These are phyloP conservation scores for Tephrocybe rancida DNA, from an alignment of 768 basidiomycete genomes.

Conservation along the genomic window DNA sequence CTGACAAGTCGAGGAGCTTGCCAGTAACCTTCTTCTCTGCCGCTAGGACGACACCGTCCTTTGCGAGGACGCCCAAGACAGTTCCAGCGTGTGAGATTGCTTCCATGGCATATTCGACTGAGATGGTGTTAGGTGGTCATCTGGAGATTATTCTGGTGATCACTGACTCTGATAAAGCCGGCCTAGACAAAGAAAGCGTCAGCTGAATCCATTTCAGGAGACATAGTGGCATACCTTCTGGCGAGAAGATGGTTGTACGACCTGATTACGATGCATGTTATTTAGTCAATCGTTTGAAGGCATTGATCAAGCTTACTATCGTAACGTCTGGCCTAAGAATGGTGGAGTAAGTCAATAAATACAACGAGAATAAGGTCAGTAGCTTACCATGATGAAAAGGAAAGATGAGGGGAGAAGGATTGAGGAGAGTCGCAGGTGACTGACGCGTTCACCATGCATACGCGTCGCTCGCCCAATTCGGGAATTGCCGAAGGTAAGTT, in stretches of 20 bases:
- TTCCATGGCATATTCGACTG: constrained; percentile 99
- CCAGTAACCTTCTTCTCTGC: constrained; percentile 99
- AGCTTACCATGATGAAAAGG: constrained; percentile 50
- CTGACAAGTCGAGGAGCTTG: constrained; percentile 91
- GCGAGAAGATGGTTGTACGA: constrained; percentile 98
- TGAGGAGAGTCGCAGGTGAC: constrained; percentile 20
- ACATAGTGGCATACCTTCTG: constrained; percentile 71
- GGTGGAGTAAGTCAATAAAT: not conserved
- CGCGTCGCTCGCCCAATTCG: constrained; percentile 43
- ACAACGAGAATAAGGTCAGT: not conserved
- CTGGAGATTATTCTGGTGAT: not conserved
- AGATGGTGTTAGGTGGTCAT: constrained; percentile 7
- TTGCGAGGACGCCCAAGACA: constrained; percentile 90
- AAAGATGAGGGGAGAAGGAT: constrained; percentile 16
- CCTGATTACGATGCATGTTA: constrained; percentile 45
- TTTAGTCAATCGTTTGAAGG: constrained; percentile 12
- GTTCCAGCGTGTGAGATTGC: constrained; percentile 96
- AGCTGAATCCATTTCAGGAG: constrained; percentile 8
- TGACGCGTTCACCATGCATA: constrained; percentile 47
- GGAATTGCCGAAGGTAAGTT: constrained; percentile 30
- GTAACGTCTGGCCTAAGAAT: constrained; percentile 82
- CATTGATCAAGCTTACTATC: constrained; percentile 67
- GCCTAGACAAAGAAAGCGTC: constrained; percentile 49
- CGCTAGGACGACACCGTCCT: constrained; percentile 88
- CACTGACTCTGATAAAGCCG: constrained; percentile 93